Base-by-base conservation (phyloP, 73 alveolate species). In the Effrenium voratum region DNA sequence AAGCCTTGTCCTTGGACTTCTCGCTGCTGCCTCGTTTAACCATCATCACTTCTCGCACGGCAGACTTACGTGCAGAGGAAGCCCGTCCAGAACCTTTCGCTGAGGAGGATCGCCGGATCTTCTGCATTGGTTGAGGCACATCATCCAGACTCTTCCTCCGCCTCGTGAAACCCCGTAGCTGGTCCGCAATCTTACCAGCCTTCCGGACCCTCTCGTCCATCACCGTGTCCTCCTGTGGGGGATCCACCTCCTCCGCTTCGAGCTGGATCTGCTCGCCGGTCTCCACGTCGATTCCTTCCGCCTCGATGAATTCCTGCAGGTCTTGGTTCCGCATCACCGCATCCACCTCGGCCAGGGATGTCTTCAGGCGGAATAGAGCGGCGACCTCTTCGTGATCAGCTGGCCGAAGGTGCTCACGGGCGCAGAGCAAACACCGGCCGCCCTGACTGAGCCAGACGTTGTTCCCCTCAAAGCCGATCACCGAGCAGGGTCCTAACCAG, bases 401-500 rank as follows among this genome's bases (percentile, higher is more conserved):
- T 0, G 93, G 10, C 0, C 93, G 76, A 1, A 83, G 43, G 43
- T 83, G 93, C 22, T 83, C 93, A 4, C 57, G 93, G 13, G 93
- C 93, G 0, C 76, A 60, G 2, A 83, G 55, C 22, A 83, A 19
- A 19, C 93, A 49, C 2, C 93, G 44, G 0, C 93, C 93, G 43
- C 93, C 93, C 0, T 77, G 10, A 0, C 77, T 50, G 13, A 83
- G 34, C 93, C 93, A 83, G 76, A 3, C 40, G 81, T 84, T 84
- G n/a, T 59, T 52, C 1, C 93, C 80, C 30, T 57, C 93, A 0
- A 13, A 2, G 0, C 93, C 93, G 0, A 84, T 84, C 76, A 84
- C 43, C 4, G 80, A 38, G 16, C 63, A 70, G 22, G 93, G 93
- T 0, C 93, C 93, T 5, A 84, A 15, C 93, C 93, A 84, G 5